Base-by-base conservation (phyloP, 352 stramenopile species). In the Saprolegnia diclina region DNA sequence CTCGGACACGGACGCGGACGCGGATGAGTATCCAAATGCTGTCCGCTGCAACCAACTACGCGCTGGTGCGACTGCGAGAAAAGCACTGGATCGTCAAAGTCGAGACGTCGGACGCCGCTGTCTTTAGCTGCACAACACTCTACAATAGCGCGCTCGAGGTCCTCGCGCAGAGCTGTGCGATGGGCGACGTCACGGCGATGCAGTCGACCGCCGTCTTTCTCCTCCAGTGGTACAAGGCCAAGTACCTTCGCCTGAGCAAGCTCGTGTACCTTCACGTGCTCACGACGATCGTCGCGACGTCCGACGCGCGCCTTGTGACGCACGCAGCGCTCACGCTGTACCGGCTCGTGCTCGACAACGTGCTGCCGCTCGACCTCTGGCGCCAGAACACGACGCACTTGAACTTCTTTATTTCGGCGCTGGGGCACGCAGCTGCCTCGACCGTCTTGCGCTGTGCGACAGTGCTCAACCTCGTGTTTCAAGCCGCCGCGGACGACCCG, bases 161-260 rank as follows among this genome's bases (percentile, higher is more conserved):
- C 24, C 21, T 69, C 18, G 24, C 37, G 9, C 45, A 57, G 11
- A 32, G 35, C 45, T 61, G 22, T 19, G 21, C 24, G 11, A 46
- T 24, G 5, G 50, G 19, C 37, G 63, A 69, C 37, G 19, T 42
- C 18, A 10, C 48, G 4, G 63, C 53, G 26, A 45, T 69, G 45
- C 29, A 42, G 9, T 44, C 62, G 18, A 38, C 53, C 21, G 26
- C 63, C 0, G 50, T 46, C 11, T 69, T 61, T 45, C 37, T 63
- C 16, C 46, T 69, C 29, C 21, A 61, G 46, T 52, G 53, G 14
- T 69, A 69, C 53, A 37, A 63, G 29, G 32, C 63, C 11, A 29
- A 32, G 22, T 69, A 69, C 63, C 38, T 69, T 0, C 63, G 63
- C n/a, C 14, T 69, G 45, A 22, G 22, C 45, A 69, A 69, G 61